Conservation (phyloP, 495 filamentous ascomycete species). For the Neurospora sp. region DNA sequence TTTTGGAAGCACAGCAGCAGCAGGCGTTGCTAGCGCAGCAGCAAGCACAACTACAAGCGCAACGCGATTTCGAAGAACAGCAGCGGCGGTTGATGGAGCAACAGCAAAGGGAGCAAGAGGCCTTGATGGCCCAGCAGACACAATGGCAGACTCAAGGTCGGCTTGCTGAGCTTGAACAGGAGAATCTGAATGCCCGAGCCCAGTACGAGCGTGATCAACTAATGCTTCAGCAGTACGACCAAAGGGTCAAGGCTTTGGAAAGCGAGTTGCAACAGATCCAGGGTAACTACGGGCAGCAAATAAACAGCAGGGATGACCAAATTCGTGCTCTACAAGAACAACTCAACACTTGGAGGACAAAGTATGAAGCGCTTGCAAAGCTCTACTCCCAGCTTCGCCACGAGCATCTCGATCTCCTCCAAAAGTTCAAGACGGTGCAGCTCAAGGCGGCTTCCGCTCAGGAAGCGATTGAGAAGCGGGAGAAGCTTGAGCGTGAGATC, state of each 20-base stretch:
- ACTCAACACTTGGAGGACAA: slow-evolving; percentile 91
- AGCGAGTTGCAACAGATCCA: slow-evolving; percentile 75
- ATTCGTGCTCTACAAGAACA: slow-evolving; percentile 88
- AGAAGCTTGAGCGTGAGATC: slow-evolving; percentile 92
- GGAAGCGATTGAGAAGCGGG: slow-evolving; percentile 88
- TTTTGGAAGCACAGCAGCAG: slow-evolving; percentile 74
- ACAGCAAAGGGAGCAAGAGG: slow-evolving; percentile 81
- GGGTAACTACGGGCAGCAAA: slow-evolving; percentile 74
- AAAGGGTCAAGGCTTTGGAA: slow-evolving; percentile 85
- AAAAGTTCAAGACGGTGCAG: slow-evolving; percentile 92
- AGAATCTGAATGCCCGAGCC: slow-evolving; percentile 86
- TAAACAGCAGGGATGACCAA: slow-evolving; percentile 83
- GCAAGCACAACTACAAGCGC: slow-evolving; percentile 67
- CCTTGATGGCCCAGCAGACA: slow-evolving; percentile 75
- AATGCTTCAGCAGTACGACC: slow-evolving; percentile 94
- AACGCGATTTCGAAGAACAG: slow-evolving; percentile 90
- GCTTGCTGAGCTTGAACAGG: slow-evolving; percentile 85
- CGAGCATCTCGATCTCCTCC: slow-evolving; percentile 87
- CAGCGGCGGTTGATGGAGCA: slow-evolving; percentile 82
- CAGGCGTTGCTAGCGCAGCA: slow-evolving; percentile 57
- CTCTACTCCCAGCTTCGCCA: slow-evolving; percentile 91
- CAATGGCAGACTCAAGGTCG: slow-evolving; percentile 87
- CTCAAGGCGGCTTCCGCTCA: slow-evolving; percentile 93
- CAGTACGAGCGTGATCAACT: slow-evolving; percentile 96
- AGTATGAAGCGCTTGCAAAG: slow-evolving; percentile 94